These are phyloP conservation scores for Aleurites moluccanus DNA, from an alignment of 441 rosid species.

Conservation along the genomic window DNA sequence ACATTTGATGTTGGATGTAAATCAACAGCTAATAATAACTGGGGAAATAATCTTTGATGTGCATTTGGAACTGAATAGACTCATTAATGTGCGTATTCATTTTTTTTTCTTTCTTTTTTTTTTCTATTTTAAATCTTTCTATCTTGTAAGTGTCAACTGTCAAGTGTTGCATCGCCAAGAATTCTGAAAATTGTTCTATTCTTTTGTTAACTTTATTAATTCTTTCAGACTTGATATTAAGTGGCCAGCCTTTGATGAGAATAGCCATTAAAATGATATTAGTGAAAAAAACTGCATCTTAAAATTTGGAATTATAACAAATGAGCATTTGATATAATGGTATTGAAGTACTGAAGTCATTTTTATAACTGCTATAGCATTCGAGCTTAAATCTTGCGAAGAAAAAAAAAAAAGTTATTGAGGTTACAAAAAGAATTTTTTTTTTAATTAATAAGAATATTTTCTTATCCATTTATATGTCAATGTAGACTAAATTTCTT, in stretches of 20 bases:
- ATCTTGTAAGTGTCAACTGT: background rate
- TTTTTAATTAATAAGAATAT: too few species aligned
- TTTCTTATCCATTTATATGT: too few species aligned
- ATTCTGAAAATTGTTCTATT: background rate
- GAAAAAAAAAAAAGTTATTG: too few species aligned
- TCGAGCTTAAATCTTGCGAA: too few species aligned
- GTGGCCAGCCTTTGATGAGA: background rate
- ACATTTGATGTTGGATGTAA: background rate
- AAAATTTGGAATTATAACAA: background rate
- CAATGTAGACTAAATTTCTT: too few species aligned
- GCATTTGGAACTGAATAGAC: background rate
- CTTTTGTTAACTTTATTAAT: background rate
- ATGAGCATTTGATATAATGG: too few species aligned
- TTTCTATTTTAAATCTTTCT: background rate
- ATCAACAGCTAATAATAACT: background rate
- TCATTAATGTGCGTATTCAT: background rate
- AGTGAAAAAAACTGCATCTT: background rate
- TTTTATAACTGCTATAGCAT: too few species aligned
- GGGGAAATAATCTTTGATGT: background rate
- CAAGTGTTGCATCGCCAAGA: too few species aligned
- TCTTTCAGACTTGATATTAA: too few species aligned
- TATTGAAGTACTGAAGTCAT: too few species aligned
- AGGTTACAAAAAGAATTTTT: too few species aligned
- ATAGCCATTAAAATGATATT: background rate
- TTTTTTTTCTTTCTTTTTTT: too few species aligned